Conservation (phyloP, 2,329 filamentous ascomycete species). For the Fusarium pseudocircinatum region DNA sequence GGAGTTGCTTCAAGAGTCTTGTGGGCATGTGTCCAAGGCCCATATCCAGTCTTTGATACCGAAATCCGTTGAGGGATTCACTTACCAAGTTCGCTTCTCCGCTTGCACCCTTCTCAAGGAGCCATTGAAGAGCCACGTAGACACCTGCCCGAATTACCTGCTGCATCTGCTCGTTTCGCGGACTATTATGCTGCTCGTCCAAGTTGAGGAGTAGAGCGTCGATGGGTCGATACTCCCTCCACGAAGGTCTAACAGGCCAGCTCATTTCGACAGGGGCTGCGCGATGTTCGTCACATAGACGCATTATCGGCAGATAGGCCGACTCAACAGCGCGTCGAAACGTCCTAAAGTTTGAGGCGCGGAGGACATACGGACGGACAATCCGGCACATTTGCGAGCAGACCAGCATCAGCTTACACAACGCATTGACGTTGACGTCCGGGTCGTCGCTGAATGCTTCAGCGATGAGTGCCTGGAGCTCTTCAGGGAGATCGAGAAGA, state of each 20-base stretch:
- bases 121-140: neutral
- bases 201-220: neutral
- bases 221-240: neutral
- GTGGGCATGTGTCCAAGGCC: neutral
- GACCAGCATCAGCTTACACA: neutral
- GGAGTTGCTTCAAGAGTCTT: neutral
- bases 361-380: neutral
- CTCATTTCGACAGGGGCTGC: neutral
- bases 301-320: neutral
- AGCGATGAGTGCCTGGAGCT: neutral
- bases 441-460: fast-evolving
- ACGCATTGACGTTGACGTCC: fast-evolving
- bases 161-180: neutral
- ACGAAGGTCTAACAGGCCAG: neutral
- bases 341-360: neutral
- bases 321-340: neutral
- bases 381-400: neutral
- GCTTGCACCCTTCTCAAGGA: slow-evolving; percentile 6
- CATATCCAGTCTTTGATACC: neutral
- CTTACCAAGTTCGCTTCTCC: neutral
- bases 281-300: neutral
- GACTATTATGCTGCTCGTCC: neutral
- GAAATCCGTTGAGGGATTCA: neutral
- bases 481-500: neutral
- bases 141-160: neutral